Evolutionary conservation across 257 asterid species (phyloP), one percentile per base, ranked within the genome.

Genomic region (Solanum peruvianum): DNA sequence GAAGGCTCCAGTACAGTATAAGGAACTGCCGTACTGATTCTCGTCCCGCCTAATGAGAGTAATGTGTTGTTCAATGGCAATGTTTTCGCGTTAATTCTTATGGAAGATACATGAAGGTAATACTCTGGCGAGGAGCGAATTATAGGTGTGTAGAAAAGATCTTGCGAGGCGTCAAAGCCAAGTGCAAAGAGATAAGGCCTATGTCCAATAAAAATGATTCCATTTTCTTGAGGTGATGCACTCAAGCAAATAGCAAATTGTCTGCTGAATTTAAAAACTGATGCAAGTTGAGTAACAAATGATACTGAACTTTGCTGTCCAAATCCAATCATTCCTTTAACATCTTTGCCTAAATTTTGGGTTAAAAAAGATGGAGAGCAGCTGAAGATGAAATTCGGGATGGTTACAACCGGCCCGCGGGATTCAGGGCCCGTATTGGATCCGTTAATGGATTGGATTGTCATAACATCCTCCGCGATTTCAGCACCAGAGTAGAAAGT

Each of bases 291-390:
- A 44, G 83, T 81, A 31, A 15, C 75, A 31, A 35, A 82, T 27
- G 64, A 87, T 41, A 67, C 71, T n/a, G 71, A 5, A 49, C 47
- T 39, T 11, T 23, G 78, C 70, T 86, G 47, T 12, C 89, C 89
- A 58, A 83, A 86, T 10, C 89, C 87, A n/a, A 86, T 73, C 87
- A 83, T 83, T 9, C 89, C 89, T 35, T 25, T 87, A 7, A 42
- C 89, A 71, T 56, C 85, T 15, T 11, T 2, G 2, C 41, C 87
- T 1, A 87, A 84, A 20, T 82, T 60, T 56, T 13, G n/a, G 16
- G 45, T 25, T 35, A 86, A 64, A 73, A 15, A 83, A 1, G 62
- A 69, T 5, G 85, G 67, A 25, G 23, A 73, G 15, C 87, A 87
- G 71, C 47, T 58, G 29, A 87, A 72, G 11, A 72, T 67, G n/a